A percentile compares a stretch with the other conserved stretches of the same genome.
These are phyloP conservation scores for Pseudocercospora pini-densiflorae DNA, from an alignment of 2,329 filamentous ascomycete species.

Conservation along the genomic window DNA sequence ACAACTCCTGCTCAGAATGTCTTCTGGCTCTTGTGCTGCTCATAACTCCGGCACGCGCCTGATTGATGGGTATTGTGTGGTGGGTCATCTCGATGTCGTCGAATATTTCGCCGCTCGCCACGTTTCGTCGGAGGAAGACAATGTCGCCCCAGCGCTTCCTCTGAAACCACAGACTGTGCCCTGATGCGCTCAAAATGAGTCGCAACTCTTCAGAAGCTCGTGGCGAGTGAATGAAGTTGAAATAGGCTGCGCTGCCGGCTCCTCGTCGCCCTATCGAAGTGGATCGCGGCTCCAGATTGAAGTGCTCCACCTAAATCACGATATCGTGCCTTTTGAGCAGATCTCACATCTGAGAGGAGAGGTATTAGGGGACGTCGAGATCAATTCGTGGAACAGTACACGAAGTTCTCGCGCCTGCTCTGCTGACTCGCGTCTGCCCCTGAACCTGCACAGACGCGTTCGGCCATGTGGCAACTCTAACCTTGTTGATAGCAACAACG, in stretches of 20 bases:
- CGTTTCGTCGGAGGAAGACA: background rate
- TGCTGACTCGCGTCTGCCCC: background rate
- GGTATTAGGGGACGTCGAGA: too few species aligned
- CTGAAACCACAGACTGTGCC: too few species aligned
- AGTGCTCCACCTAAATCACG: background rate
- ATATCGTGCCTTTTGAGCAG: background rate
- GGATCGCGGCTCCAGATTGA: conserved; percentile 1
- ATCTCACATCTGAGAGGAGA: background rate
- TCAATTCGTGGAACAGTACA: background rate
- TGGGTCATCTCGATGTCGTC: background rate
- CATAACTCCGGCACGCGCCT: background rate
- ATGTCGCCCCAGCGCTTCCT: too few species aligned
- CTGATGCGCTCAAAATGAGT: too few species aligned
- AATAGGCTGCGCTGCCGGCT: background rate
- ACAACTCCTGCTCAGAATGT: background rate
- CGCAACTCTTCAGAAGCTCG: too few species aligned
- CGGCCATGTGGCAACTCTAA: background rate
- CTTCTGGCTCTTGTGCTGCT: background rate
- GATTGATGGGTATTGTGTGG: background rate
- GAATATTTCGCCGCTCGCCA: background rate
- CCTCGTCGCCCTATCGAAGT: background rate
- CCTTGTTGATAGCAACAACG: background rate
- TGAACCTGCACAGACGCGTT: conserved; percentile 3
- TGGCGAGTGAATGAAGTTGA: background rate
- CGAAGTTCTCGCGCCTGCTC: background rate